These are phyloP conservation scores for Fusarium zealandicum DNA, from an alignment of 2,329 filamentous ascomycete species.

Conservation along the genomic window DNA sequence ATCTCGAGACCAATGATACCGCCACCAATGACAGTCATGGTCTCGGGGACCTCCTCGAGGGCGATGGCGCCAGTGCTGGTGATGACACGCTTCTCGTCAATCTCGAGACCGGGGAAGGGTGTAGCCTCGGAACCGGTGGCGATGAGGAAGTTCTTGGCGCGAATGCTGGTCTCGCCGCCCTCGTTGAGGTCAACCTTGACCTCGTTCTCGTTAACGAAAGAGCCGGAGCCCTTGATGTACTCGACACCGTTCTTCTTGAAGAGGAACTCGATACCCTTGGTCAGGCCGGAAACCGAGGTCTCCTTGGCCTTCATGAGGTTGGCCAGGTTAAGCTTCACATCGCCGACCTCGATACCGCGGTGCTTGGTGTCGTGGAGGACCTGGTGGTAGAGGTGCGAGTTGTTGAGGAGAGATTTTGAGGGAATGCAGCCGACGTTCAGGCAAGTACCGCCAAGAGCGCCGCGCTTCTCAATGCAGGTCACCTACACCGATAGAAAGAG, in stretches of 20 bases:
- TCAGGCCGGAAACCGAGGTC: constrained; percentile 83
- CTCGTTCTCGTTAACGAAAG: constrained; percentile 88
- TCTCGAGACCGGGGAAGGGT: constrained; percentile 92
- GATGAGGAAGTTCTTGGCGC: constrained; percentile 97
- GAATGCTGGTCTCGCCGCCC: constrained; percentile 85
- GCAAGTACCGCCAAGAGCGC: constrained; percentile 92
- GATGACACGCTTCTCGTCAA: constrained; percentile 97
- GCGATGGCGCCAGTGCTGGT: constrained; percentile 95
- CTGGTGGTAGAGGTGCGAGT: constrained; percentile 97
- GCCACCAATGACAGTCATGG: constrained; percentile 95
- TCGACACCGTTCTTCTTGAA: constrained; percentile 99
- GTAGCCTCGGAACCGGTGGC: constrained; percentile 95
- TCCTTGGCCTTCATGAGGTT: constrained; percentile 99
- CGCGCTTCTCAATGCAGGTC: constrained; percentile 97
- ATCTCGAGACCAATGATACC: constrained; percentile 99
- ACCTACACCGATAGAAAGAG: constrained; percentile 63
- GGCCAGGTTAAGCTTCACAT: constrained; percentile 93
- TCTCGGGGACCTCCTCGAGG: constrained; percentile 89
- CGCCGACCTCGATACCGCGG: constrained; percentile 95
- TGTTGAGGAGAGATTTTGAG: constrained; percentile 99
- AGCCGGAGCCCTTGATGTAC: constrained; percentile 92
- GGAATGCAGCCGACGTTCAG: constrained; percentile 99
- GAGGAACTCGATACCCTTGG: constrained; percentile 96
- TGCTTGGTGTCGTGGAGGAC: constrained; percentile 96
- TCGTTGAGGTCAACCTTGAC: constrained; percentile 90